These are phyloP conservation scores for Maudiozyma bulderi DNA, from an alignment of 805 yeast genomes.

Conservation along the genomic window DNA sequence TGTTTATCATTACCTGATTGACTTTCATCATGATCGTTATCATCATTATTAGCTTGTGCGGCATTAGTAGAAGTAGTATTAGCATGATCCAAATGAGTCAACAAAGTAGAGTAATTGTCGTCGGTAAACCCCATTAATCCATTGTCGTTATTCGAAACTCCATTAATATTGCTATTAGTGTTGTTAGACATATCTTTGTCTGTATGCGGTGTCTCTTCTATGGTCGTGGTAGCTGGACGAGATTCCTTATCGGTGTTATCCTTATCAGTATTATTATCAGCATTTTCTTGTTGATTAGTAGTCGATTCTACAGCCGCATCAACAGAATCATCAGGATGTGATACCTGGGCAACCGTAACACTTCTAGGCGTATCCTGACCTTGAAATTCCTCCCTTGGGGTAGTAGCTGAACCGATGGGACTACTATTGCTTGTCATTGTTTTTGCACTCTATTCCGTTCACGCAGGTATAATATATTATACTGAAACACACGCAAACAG, in stretches of 20 bases:
- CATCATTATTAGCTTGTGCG: not conserved
- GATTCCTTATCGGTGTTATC: too few species aligned
- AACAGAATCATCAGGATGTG: too few species aligned
- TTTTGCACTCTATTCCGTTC: too few species aligned
- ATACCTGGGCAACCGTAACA: too few species aligned
- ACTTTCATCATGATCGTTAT: not conserved
- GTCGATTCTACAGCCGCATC: too few species aligned
- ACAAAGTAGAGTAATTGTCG: constrained; percentile 16
- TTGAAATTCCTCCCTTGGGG: not conserved
- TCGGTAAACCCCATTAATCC: constrained; percentile 20
- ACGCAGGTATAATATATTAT: too few species aligned
- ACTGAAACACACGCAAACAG: too few species aligned
- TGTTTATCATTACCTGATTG: not conserved
- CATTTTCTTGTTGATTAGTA: too few species aligned
- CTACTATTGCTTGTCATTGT: not conserved
- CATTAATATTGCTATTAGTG: not conserved
- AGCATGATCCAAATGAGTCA: constrained; percentile 13
- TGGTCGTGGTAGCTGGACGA: too few species aligned
- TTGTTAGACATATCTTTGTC: not conserved
- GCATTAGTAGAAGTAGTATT: not conserved
- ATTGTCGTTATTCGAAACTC: not conserved
- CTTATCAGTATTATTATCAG: too few species aligned
- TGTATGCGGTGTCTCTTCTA: not conserved
- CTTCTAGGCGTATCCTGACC: not conserved
- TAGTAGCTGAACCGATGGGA: not conserved